These are phyloP conservation scores for Dipodascus albidus DNA, from an alignment of 805 yeast species.

Conservation along the genomic window DNA sequence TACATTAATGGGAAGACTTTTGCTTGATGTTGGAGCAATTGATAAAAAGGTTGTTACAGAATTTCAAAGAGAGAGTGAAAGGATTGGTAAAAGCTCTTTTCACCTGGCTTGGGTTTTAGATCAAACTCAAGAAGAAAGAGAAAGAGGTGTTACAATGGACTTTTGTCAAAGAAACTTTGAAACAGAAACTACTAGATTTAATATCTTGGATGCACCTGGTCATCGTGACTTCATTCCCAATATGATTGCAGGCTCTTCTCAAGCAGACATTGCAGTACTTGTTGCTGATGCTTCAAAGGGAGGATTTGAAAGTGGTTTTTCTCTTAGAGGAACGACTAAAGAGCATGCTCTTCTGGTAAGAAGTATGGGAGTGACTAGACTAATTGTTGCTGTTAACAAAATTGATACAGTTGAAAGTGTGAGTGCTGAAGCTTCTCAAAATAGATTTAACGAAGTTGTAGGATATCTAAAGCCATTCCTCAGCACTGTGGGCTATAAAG, in stretches of 20 bases:
- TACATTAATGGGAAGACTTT: slow-evolving; percentile 62
- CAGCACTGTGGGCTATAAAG: slow-evolving; percentile 37
- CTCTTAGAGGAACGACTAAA: slow-evolving; percentile 61
- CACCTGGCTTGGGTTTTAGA: slow-evolving; percentile 83
- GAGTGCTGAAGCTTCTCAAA: slow-evolving; percentile 21
- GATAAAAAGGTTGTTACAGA: slow-evolving; percentile 54
- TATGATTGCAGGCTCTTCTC: slow-evolving; percentile 74
- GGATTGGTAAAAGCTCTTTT: slow-evolving; percentile 64
- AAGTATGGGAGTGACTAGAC: slow-evolving; percentile 48
- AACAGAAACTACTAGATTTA: slow-evolving; percentile 41
- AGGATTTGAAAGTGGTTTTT: slow-evolving; percentile 63
- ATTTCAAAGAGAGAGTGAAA: slow-evolving; percentile 51
- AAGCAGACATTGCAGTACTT: slow-evolving; percentile 64
- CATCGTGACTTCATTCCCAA: slow-evolving; percentile 76
- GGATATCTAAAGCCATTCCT: slow-evolving; percentile 40
- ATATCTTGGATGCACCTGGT: slow-evolving; percentile 79
- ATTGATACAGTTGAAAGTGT: slow-evolving; percentile 55
- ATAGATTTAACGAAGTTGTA: slow-evolving; percentile 40
- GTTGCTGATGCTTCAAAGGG: slow-evolving; percentile 57
- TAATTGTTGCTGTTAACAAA: slow-evolving; percentile 59
- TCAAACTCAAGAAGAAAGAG: slow-evolving; percentile 65
- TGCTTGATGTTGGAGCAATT: slow-evolving; percentile 56
- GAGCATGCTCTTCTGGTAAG: slow-evolving; percentile 66
- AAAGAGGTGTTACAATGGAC: slow-evolving; percentile 70
- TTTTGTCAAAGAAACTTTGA: slow-evolving; percentile 59